Conservation (phyloP, 1,284 basidiomycete genomes). For the Anthracocystis walkeri region DNA sequence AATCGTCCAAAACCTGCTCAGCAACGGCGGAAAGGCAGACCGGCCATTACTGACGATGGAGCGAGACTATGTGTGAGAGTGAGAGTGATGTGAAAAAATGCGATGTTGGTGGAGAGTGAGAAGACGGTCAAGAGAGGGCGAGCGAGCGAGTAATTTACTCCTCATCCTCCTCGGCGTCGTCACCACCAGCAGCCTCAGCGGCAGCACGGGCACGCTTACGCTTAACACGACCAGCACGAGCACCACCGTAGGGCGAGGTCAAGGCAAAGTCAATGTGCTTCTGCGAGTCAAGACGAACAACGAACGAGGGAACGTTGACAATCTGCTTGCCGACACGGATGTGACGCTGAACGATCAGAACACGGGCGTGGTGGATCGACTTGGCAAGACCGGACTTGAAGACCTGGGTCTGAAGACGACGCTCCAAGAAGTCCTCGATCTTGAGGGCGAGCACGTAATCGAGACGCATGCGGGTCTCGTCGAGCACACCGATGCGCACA, state of each 20-base stretch:
- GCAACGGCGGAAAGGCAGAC: conserved; percentile 36
- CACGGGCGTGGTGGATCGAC: conserved; percentile 98
- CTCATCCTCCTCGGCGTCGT: conserved; percentile 79
- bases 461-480: conserved; percentile 89
- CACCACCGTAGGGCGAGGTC: conserved; percentile 97
- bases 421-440: conserved; percentile 99
- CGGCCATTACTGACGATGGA: conserved; percentile 13
- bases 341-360: conserved; percentile 96
- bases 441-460: conserved; percentile 99
- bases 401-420: conserved; percentile 98
- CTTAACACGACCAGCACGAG: conserved; percentile 96
- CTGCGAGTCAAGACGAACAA: conserved; percentile 78
- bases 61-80: conserved; percentile 5
- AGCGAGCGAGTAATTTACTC: conserved; percentile 31
- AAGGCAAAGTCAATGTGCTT: conserved; percentile 98
- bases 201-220: conserved; percentile 96
- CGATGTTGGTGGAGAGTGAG: background rate
- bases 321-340: conserved; percentile 99
- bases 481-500: conserved; percentile 99
- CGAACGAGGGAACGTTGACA: conserved; percentile 98
- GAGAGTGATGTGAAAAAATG: conserved; percentile 1
- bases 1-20: background rate
- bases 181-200: conserved; percentile 89
- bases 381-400: conserved; percentile 99
- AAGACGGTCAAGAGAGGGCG: background rate